A percentile compares a stretch with the other conserved stretches of the same genome.
Conservation (phyloP, 2,329 filamentous ascomycete genomes). For the Trichothecium roseum region DNA sequence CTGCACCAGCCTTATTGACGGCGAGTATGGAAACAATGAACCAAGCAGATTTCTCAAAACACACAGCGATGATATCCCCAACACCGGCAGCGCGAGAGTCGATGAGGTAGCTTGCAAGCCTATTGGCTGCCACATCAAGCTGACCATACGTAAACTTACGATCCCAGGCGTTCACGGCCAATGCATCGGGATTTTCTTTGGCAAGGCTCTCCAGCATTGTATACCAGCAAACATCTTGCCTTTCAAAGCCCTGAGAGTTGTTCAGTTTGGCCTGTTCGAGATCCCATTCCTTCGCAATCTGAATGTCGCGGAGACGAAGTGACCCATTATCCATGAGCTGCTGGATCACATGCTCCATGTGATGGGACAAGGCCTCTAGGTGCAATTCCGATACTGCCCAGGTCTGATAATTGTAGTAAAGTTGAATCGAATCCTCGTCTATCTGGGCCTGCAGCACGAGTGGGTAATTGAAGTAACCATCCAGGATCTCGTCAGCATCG, state of each 20-base stretch:
- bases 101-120: conserved; percentile 23
- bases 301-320: neutral
- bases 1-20: conserved; percentile 5
- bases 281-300: conserved; percentile 1
- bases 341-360: conserved; percentile 7
- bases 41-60: conserved; percentile 6
- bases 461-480: conserved; percentile 6
- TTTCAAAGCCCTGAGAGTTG: too few relatives aligned
- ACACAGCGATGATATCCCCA: conserved; percentile 1
- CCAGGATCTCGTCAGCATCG: conserved; percentile 16
- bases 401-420: conserved; percentile 3
- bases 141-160: conserved; percentile 10
- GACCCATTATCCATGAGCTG: conserved; percentile 6
- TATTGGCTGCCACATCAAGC: conserved; percentile 24
- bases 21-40: conserved; percentile 3
- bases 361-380: conserved; percentile 6
- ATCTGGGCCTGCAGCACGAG: conserved; percentile 5
- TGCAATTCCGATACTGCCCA: conserved; percentile 5
- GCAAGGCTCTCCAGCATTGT: too few relatives aligned
- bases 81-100: conserved; percentile 1
- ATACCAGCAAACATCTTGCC: too few relatives aligned
- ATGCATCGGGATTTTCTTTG: neutral
- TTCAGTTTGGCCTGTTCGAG: neutral
- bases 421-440: conserved; percentile 1
- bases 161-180: conserved; percentile 1